A percentile compares a stretch with the other conserved stretches of the same genome.
Evolutionary conservation across 208 protist genomes (phyloP).

Genomic region (Trypanosoma congolense): DNA sequence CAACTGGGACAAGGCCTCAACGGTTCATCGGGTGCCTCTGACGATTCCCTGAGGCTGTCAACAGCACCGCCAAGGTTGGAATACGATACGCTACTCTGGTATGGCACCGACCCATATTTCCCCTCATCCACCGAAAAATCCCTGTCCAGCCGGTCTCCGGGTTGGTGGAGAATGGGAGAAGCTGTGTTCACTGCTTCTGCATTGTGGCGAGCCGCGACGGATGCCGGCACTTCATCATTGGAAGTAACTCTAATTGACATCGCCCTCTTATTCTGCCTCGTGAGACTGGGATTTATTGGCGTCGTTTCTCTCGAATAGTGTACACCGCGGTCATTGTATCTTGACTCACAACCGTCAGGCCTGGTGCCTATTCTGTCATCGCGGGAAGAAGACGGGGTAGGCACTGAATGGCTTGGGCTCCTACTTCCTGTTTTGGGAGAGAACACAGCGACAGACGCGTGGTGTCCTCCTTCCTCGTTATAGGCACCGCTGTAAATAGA

Average conservation of each 20-base stretch:
- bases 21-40: conserved; percentile 22
- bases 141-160: neutral
- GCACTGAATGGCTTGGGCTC: conserved; percentile 10
- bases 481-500: neutral
- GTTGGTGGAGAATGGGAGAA: neutral
- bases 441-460: neutral
- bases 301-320: conserved; percentile 2
- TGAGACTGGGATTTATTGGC: neutral
- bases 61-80: conserved; percentile 1
- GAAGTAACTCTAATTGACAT: neutral
- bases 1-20: conserved; percentile 70
- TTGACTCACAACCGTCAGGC: neutral
- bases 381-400: neutral
- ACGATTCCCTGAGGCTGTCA: conserved; percentile 15
- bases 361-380: neutral
- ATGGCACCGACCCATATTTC: neutral
- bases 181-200: conserved; percentile 1
- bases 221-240: conserved; percentile 43
- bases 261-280: neutral
- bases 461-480: neutral
- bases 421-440: conserved; percentile 7
- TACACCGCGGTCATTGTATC: neutral
- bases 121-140: conserved; percentile 5
- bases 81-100: conserved; percentile 1
- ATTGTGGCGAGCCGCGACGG: conserved; percentile 21